A percentile compares a stretch with the other conserved stretches of the same genome.
phyloP scores from a whole-genome alignment of 2,329 filamentous ascomycete genomes.

The Colletotrichum scovillei region DNA sequence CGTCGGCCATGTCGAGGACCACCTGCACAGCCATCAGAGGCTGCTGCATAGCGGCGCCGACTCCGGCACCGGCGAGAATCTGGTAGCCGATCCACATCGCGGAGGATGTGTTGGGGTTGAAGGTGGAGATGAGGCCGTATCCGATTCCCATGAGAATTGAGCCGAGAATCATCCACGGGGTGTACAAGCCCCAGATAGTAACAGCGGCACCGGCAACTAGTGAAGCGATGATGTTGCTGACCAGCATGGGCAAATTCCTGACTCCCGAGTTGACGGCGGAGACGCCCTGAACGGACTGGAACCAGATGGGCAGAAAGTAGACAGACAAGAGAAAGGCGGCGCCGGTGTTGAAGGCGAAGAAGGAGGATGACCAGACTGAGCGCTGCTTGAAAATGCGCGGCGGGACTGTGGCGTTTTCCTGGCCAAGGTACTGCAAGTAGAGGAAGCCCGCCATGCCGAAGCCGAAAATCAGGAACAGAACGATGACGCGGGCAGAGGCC shows the following conservation, averaged over 20 bases:
- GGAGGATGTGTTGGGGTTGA: constrained; percentile 46
- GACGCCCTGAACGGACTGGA: constrained; percentile 56
- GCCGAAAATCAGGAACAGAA: constrained; percentile 60
- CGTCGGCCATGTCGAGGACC: constrained; percentile 53
- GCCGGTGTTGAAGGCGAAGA: constrained; percentile 51
- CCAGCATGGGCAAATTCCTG: constrained; percentile 53
- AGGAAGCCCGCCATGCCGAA: constrained; percentile 50
- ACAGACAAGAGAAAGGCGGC: constrained; percentile 43
- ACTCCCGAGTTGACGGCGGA: constrained; percentile 53
- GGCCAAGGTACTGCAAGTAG: constrained; percentile 50
- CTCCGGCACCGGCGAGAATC: constrained; percentile 52
- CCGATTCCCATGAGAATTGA: constrained; percentile 49
- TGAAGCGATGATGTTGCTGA: constrained; percentile 49
- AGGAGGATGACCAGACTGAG: constrained; percentile 49
- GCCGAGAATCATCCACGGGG: constrained; percentile 53
- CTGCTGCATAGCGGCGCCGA: constrained; percentile 56
- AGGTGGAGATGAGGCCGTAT: constrained; percentile 55
- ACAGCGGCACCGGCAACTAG: constrained; percentile 48
- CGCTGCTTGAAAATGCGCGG: constrained; percentile 53
- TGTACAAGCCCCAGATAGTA: constrained; percentile 56
- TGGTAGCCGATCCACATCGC: constrained; percentile 59
- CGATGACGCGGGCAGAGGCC: constrained; percentile 60
- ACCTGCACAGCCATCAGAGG: constrained; percentile 58
- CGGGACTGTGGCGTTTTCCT: constrained; percentile 56
- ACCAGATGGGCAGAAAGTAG: constrained; percentile 58